Base-by-base conservation (phyloP, 106 monocot genomes). In the Acorus gramineus region DNA sequence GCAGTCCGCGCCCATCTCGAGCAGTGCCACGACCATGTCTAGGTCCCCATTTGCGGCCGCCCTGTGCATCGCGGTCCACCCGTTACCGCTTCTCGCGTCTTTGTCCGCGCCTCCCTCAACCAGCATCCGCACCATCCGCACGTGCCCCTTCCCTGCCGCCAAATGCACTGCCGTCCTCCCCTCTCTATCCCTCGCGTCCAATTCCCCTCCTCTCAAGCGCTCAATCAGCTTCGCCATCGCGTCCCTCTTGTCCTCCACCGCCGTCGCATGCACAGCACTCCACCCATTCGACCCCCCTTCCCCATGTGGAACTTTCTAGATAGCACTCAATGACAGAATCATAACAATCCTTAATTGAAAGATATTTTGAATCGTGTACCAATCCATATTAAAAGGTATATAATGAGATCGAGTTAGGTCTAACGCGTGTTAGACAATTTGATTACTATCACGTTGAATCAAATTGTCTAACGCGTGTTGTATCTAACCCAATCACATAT, bases 1-100 rank as follows among this genome's bases (percentile, higher is more conserved):
- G 9, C 74, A 70, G 62, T 86, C 86, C 44, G 80, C 86, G 0
- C 86, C 83, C 57, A 72, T 53, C 6, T 86, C 83, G n/a, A 86
- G 60, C 12, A 86, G 77, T 68, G 71, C 52, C 42, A 74, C 83
- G 57, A 74, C 83, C 77, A 80, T 71, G 71, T 80, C 86, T 7
- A 56, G 73, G 57, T 86, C 83, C 5, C 86, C 86, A 46, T 63
- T 72, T 6, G 80, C 76, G 6, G 83, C 79, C 48, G 83, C 86
- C 3, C 67, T 52, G 65, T 80, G 63, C 68, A 86, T 50, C 14
- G 76, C 80, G 8, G 86, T 80, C 28, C 76, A 49, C 42, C 86
- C 82, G 55, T 82, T 76, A 14, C 59, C 55, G 65, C 79, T 79
- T 14, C 66, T 61, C 49, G 69, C 82, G 62, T 79, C 69, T 73